phyloP scores from a whole-genome alignment of 2,329 filamentous ascomycete species.

The Hymenoscyphus albidus region DNA sequence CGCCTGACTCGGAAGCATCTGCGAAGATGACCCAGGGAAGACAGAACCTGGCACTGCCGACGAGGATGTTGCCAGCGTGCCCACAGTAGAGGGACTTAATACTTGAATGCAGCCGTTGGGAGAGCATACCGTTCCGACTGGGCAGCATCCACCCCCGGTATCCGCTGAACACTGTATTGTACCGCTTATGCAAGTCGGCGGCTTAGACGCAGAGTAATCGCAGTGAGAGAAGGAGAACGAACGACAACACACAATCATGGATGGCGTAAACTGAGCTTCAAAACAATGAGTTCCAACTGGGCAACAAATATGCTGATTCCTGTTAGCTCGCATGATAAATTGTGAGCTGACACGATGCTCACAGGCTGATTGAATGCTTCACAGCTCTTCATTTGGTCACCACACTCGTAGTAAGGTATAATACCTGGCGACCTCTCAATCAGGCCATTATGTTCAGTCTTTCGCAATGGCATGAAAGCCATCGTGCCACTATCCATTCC shows the following conservation, averaged over 20 bases:
- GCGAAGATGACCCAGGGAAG: constrained; percentile 3
- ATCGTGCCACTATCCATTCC: neutral
- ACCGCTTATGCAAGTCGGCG: constrained; percentile 25
- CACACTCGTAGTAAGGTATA: constrained; percentile 31
- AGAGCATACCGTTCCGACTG: constrained; percentile 19
- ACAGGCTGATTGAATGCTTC: constrained; percentile 29
- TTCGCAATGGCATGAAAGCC: constrained; percentile 27
- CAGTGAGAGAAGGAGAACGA: constrained; percentile 21
- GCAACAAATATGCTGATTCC: constrained; percentile 30
- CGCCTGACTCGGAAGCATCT: neutral
- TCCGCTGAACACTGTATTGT: constrained; percentile 26
- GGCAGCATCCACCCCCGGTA: constrained; percentile 31
- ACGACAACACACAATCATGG: constrained; percentile 32
- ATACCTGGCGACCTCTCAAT: constrained; percentile 9
- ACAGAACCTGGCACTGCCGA: neutral
- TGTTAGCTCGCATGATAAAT: neutral
- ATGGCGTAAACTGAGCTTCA: constrained; percentile 21
- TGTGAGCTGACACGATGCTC: constrained; percentile 4
- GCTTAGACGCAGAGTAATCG: constrained; percentile 17
- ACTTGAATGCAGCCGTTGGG: constrained; percentile 28
- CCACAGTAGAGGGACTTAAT: constrained; percentile 13
- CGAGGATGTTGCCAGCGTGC: neutral
- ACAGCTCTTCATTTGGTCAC: constrained; percentile 32
- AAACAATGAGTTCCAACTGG: constrained; percentile 29
- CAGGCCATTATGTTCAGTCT: constrained; percentile 10